phyloP scores from a whole-genome alignment of 345 rosid species.

The Conringia planisiliqua region DNA sequence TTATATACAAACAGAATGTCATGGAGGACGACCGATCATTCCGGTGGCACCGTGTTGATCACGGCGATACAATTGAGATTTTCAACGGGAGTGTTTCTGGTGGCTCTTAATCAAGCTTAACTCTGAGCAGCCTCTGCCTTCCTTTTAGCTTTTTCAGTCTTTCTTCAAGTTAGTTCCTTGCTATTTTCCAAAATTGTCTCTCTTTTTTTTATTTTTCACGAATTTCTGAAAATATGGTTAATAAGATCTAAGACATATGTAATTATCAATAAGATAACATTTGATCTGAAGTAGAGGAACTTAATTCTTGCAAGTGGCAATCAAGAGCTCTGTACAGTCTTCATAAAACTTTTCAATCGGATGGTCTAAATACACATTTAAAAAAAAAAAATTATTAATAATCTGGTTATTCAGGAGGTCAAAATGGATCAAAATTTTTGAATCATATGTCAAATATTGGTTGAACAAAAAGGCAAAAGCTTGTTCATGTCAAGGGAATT shows the following conservation, averaged over 20 bases:
- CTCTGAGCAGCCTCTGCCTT: not conserved
- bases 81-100: constrained; percentile 34
- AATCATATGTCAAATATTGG: not conserved
- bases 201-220: not conserved
- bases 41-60: constrained; percentile 65
- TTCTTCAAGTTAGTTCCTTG: not conserved
- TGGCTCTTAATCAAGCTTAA: constrained; percentile 10
- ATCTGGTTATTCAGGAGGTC: not conserved
- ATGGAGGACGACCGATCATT: constrained; percentile 85
- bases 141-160: not conserved
- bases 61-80: constrained; percentile 72
- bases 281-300: not conserved
- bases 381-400: not conserved
- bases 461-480: not conserved
- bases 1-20: constrained; percentile 63
- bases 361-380: not conserved
- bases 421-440: not conserved
- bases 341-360: not conserved
- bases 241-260: not conserved
- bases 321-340: not conserved
- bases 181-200: not conserved
- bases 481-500: not conserved
- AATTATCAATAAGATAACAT: not conserved
- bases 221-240: not conserved
- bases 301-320: not conserved